phyloP scores from a whole-genome alignment of 257 asterid genomes.

The Solanum tarapatanum region DNA sequence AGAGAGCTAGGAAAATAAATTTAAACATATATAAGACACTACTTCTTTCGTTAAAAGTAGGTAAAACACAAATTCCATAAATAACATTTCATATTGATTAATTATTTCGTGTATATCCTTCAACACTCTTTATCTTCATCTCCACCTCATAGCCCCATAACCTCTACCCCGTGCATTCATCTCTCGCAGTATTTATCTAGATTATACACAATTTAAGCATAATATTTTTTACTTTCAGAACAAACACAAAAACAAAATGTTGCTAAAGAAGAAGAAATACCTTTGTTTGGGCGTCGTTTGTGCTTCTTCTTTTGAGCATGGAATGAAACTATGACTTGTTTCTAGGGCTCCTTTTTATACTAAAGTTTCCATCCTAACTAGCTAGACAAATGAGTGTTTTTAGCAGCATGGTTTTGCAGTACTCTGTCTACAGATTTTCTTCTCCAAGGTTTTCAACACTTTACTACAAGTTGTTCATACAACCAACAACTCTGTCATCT shows the following conservation, averaged over 20 bases:
- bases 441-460: background rate
- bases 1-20: background rate
- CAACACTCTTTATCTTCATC: background rate
- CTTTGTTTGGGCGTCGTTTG: background rate
- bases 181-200: background rate
- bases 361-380: too few relatives aligned
- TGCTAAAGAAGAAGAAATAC: background rate
- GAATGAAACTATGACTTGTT: background rate
- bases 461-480: conserved; percentile 1
- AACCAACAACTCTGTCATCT: background rate
- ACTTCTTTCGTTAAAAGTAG: too few relatives aligned
- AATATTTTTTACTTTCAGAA: too few relatives aligned
- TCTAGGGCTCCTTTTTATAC: background rate
- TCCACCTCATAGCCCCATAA: background rate
- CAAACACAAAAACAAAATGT: too few relatives aligned
- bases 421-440: background rate
- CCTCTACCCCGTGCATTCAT: background rate
- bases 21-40: background rate
- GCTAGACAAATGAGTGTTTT: too few relatives aligned
- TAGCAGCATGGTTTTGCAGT: too few relatives aligned
- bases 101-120: too few relatives aligned
- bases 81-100: too few relatives aligned
- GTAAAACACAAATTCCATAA: too few relatives aligned
- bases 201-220: too few relatives aligned
- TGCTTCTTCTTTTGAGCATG: background rate